Base-by-base conservation (phyloP, 768 basidiomycete species). In the Mycena haematopus region DNA sequence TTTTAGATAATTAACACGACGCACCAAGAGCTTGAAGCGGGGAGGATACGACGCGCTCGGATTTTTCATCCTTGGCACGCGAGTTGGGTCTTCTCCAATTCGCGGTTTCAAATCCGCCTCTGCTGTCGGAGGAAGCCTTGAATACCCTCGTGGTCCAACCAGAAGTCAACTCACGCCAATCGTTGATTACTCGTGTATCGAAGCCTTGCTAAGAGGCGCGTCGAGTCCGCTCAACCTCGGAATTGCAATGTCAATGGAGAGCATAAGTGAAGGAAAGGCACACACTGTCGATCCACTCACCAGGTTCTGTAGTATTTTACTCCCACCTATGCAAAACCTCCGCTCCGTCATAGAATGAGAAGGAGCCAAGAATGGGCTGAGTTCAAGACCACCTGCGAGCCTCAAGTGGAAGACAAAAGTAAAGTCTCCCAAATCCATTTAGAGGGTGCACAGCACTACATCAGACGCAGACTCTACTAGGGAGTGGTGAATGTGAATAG, bases 201-300 rank as follows among this genome's bases (percentile, higher is more conserved):
- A 63, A 58, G 50, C 9, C 17, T 13, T 15, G 10, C 14, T 6
- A 11, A 27, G 56, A 56, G 45, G 54, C 25, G 15, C 9, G 22
- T n/a, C 22, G 19, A 53, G 36, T 31, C 51, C 52, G 52, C 19
- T 50, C 25, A 63, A 58, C 56, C 56, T 63, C 62, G 56, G 45
- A 58, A 54, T 54, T 58, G 42, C 9, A 33, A n/a, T 38, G 52
- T 58, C 44, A 54, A 31, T 54, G 24, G 40, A 42, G 38, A 63
- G 62, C 25, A 54, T 63, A 58, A 63, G 15, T 42, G 36, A 58
- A 25, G 13, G 52, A 21, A 22, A 53, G 62, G 51, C 46, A 63
- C 62, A 55, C 61, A 58, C 62, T 54, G 62, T 58, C 62, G 62
- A 63, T 63, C 62, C 56, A 63, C 62, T 44, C 14, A 31, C 6